Percentiles rank a stretch among this genome's conserved stretches.
Evolutionary conservation across 2,329 filamentous ascomycete genomes (phyloP).

Genomic region (Chrysosporium queenslandicum): DNA sequence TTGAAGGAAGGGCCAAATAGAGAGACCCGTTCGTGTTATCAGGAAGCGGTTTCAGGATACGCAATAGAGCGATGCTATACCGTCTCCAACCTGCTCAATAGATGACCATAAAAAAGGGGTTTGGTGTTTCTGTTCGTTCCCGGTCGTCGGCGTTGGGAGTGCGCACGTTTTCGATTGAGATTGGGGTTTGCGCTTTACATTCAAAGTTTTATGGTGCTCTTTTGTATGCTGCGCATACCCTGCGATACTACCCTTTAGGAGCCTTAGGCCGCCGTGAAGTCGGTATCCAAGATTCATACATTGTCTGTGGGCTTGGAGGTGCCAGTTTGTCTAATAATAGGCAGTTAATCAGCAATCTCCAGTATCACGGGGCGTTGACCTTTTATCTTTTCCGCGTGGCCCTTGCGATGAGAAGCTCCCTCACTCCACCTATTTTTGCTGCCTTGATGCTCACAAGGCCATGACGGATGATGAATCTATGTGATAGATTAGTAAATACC

Average conservation of each 20-base stretch:
- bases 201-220: background rate
- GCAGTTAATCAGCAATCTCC: background rate
- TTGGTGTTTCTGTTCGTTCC: background rate
- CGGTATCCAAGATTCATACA: no score
- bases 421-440: no score
- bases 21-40: background rate
- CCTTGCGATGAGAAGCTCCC: no score
- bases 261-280: no score
- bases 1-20: conserved; percentile 4
- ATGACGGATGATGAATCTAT: background rate
- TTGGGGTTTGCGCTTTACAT: background rate
- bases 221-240: background rate
- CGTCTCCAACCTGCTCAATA: background rate
- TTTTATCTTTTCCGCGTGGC: no score
- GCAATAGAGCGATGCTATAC: background rate
- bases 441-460: background rate
- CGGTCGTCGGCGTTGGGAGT: background rate
- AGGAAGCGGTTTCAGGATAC: background rate
- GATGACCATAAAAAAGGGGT: background rate
- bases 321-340: no score
- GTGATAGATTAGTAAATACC: conserved; percentile 6
- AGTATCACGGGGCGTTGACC: background rate
- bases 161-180: background rate
- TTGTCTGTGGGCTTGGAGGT: no score
- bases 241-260: background rate